Base-by-base conservation (phyloP, 2,329 filamentous ascomycete species). In the Proliferodiscus dingleyae region DNA sequence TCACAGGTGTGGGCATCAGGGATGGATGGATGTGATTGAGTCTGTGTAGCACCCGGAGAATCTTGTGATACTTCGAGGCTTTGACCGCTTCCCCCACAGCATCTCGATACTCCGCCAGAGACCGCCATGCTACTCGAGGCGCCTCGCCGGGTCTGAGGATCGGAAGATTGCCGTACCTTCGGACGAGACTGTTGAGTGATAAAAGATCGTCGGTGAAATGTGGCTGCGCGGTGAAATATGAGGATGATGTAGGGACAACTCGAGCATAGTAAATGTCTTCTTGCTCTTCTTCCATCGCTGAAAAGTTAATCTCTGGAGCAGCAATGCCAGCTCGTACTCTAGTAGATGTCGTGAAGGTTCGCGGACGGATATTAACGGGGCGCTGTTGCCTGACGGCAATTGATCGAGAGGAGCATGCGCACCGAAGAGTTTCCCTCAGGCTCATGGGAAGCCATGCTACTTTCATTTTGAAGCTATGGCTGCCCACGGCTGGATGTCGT, bases 201-300 rank as follows among this genome's bases (percentile, higher is more conserved):
- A 97, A 77, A 57, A 86, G 80, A 60, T 87, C 79, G 68, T 98
- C 93, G 68, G 85, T 93, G 73, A 95, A 96, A 44, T 77, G 74
- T 2, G 90, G 86, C 50, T 84, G 84, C 42, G 85, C 85, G 42
- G 89, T 90, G 72, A 97, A 98, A 70, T 98, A 98, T n/a, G 91
- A 93, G 2, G 88, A 83, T 28, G 90, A 95, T 21, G 77, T 76
- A 16, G 93, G 93, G 28, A 96, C 72, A 18, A 94, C 73, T 54
- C 93, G 87, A 43, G 87, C 82, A 24, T 52, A 50, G 54, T 80
- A 75, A 21, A 59, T 54, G 32, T 68, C 53, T 34, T 58, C 19
- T 55, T 51, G 37, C 18, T 48, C 49, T 59, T 58, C 26, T 8
- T 51, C 55, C 45, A 45, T 28, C 32, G 32, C 40, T n/a, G 49